Conservation (phyloP, 192 early-diverging fungal genomes). For the Piromyces sp. region DNA sequence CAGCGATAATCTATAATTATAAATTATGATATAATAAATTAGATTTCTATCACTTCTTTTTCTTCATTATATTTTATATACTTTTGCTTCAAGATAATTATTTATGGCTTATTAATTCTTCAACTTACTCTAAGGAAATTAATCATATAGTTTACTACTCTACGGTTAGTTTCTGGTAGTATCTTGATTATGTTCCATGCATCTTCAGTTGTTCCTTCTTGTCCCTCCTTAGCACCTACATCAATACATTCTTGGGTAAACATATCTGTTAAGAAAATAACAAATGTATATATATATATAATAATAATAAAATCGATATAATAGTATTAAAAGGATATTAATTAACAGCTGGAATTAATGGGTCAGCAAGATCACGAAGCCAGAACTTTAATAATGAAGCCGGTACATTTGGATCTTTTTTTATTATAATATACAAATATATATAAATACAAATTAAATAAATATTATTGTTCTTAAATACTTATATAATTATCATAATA, state of each 20-base stretch:
- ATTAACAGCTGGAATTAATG: conserved; percentile 62
- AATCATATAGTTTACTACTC: conserved; percentile 60
- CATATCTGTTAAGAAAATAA: background rate
- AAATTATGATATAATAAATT: too few species aligned
- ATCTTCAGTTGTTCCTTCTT: conserved; percentile 11
- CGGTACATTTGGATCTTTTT: conserved; percentile 65
- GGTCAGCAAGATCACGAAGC: conserved; percentile 83
- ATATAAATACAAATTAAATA: too few species aligned
- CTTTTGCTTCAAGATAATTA: too few species aligned
- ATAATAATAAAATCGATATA: conserved; percentile 1
- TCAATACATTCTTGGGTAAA: conserved; percentile 1
- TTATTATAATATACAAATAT: background rate
- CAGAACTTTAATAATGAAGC: conserved; percentile 81
- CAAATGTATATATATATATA: background rate
- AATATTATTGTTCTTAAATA: too few species aligned
- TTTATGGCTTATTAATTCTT: too few species aligned
- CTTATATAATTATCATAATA: too few species aligned
- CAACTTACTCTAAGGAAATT: conserved; percentile 52
- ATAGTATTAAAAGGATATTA: conserved; percentile 52
- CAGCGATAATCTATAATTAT: conserved; percentile 40
- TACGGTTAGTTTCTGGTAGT: conserved; percentile 41
- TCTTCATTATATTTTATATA: too few species aligned
- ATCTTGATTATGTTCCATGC: conserved; percentile 16
- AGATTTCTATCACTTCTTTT: too few species aligned
- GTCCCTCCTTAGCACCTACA: conserved; percentile 22